Conservation (phyloP, 2,329 filamentous ascomycete species). For the Alternaria sp. region DNA sequence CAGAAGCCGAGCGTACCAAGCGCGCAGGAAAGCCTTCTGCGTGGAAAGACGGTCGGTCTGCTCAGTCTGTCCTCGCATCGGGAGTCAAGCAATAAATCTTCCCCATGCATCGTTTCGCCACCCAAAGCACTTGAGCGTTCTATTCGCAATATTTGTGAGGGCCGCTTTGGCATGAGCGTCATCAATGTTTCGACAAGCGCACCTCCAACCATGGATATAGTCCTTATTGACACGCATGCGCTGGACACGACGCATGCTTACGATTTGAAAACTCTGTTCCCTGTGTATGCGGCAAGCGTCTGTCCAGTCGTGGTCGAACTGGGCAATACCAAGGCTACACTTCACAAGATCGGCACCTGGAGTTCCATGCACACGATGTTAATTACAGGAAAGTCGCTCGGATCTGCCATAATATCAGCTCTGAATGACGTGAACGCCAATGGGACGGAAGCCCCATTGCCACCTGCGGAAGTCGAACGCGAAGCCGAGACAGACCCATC, state of each 20-base stretch:
- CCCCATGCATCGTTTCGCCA: constrained; percentile 3
- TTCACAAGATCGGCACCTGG: neutral
- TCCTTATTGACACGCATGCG: constrained; percentile 14
- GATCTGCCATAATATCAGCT: constrained; percentile 6
- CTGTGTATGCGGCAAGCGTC: neutral
- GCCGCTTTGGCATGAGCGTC: constrained; percentile 10
- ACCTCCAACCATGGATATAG: constrained; percentile 2
- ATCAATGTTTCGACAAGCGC: neutral
- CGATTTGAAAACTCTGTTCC: constrained; percentile 3
- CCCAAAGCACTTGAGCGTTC: constrained; percentile 7
- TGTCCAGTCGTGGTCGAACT: constrained; percentile 5
- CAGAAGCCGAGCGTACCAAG: neutral
- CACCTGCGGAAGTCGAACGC: neutral
- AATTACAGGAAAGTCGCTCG: constrained; percentile 8
- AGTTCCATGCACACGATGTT: constrained; percentile 4
- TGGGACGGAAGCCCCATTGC: neutral
- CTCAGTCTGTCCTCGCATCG: constrained; percentile 2
- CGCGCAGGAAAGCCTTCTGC: neutral
- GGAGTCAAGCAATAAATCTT: neutral
- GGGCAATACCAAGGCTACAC: neutral
- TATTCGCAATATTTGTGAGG: constrained; percentile 15
- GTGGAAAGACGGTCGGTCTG: constrained; percentile 7
- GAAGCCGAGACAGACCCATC: neutral
- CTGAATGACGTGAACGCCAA: neutral
- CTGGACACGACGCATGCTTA: neutral